Base-by-base conservation (phyloP, 2,329 filamentous ascomycete species). In the Biscogniauxia sp. region DNA sequence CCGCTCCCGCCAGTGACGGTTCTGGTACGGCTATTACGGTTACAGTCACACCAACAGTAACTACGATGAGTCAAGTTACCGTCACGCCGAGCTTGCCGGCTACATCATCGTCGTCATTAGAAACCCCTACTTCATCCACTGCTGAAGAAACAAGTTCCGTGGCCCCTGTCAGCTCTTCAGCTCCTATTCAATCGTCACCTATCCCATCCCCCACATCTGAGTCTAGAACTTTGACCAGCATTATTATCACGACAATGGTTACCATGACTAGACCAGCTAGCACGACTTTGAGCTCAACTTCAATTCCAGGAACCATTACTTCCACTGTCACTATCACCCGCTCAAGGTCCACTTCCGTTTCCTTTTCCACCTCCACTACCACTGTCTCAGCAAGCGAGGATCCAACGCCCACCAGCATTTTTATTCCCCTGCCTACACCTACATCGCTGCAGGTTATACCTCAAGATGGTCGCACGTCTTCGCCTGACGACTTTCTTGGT, bases 71-170 rank as follows among this genome's bases (percentile, higher is more conserved):
- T 17, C 15, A 63, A 20, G 57, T 68, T 51, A 65, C 61, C 3
- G 62, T 69, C 20, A 73, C 70, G 3, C 53, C 68, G 41, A 70
- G 64, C 37, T 45, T 45, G 37, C 37, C 37, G 37, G 37, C 37
- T 45, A 11, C 37, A 45, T 45, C 37, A 45, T n/a, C 37, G 11
- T 17, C 37, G 37, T 41, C 60, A 37, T 50, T 56, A 20, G 15
- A 26, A 13, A 26, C 52, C 1, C 23, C 51, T 54, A 37, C 37
- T 23, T 53, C 59, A 6, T 20, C 58, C 19, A 41, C 49, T 45
- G 54, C 6, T n/a, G 7, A 45, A 45, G 13, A 17, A n/a, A 17
- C 37, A 17, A 45, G 37, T 45, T 45, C 37, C 11, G 13, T n/a
- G 37, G 37, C 37, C 15, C 37, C 37, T 45, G 37, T 45, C 28